Evolutionary conservation across 768 basidiomycete genomes (phyloP), one percentile per base, ranked within the genome.

Genomic region (Rhizopogon vulgaris): DNA sequence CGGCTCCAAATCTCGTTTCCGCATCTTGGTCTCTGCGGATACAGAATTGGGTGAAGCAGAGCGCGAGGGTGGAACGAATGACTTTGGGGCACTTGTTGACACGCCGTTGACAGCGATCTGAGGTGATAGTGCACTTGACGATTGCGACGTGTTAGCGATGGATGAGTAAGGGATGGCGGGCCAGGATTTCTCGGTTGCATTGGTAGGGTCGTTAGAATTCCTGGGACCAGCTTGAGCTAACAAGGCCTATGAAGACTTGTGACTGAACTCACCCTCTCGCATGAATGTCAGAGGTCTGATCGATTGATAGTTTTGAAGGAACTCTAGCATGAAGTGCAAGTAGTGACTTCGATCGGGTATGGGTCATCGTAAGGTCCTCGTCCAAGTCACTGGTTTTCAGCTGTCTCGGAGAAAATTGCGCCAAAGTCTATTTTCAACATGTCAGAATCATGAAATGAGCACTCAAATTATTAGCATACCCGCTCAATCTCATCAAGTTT

Each of bases 401-500:
- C 46, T 53, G 54, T 15, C 78, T 78, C 6, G 85, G 85, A 30
- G 85, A 87, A 48, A 87, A 78, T 54, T 83, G 81, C 12, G 78
- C 82, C 60, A 87, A 73, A 49, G 78, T 78, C 83, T 86, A 57
- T 52, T 51, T 64, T 56, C 57, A 62, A 58, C 12, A 54, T 52
- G 52, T 63, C 24, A 65, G 41, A 12, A 43, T 38, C 53, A 41
- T 39, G 38, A 37, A 25, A 17, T 57, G 38, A 60, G 60, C 6
- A 54, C 73, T 58, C 28, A 22, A 22, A 18, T 46, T 3, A 34
- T 18, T 34, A 3, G 12, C 45, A 46, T 42, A 77, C 87, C 74
- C 77, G 78, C 63, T 92, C 89, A 42, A 92, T 85, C 66, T 86
- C 85, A 62, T 92, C 90, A 22, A 92, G 69, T 63, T 85, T 79